Conservation (phyloP, 2,329 filamentous ascomycete species). For the Paecilomyces sp. region DNA sequence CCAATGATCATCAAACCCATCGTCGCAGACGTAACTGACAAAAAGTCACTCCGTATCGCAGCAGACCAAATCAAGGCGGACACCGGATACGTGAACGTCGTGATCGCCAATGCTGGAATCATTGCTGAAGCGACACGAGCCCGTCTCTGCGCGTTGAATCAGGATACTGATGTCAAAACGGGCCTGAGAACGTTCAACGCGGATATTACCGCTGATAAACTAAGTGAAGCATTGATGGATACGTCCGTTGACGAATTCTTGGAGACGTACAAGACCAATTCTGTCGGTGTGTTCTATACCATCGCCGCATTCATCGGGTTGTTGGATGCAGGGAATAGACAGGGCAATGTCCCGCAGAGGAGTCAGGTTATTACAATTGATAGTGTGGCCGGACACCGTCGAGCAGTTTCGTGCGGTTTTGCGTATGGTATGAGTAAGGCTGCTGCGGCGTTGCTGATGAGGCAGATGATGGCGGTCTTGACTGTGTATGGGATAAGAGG, state of each 20-base stretch:
- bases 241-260: background rate
- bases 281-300: background rate
- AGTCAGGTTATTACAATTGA: background rate
- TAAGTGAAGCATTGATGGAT: background rate
- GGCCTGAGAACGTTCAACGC: background rate
- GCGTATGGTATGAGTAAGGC: background rate
- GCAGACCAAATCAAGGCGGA: conserved; percentile 37
- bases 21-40: conserved; percentile 37
- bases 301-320: background rate
- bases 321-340: background rate
- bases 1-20: conserved; percentile 33
- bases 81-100: conserved; percentile 41
- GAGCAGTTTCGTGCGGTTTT: background rate
- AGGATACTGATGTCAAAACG: background rate
- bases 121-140: background rate
- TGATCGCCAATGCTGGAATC: background rate
- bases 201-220: background rate
- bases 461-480: background rate
- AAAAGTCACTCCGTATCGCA: conserved; percentile 32
- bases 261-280: background rate
- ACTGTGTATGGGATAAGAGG: background rate
- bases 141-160: background rate
- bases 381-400: background rate
- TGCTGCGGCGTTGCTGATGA: background rate
- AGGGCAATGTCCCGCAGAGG: background rate